These are phyloP conservation scores for Dactylellina cionopaga DNA, from an alignment of 2,329 filamentous ascomycete genomes.

Conservation along the genomic window DNA sequence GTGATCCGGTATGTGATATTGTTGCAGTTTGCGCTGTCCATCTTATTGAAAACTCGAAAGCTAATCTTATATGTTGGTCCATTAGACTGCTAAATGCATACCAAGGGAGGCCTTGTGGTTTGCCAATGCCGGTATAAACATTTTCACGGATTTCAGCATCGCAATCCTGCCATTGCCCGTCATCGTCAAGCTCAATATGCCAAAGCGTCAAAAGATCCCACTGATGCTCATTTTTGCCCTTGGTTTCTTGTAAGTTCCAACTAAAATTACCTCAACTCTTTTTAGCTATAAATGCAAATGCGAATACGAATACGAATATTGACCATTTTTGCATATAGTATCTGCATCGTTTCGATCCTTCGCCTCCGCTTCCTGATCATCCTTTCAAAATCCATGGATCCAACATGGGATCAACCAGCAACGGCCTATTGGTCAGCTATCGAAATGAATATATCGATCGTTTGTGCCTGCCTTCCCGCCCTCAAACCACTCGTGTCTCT, in stretches of 20 bases:
- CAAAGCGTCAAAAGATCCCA: conserved; percentile 62
- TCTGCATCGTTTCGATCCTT: conserved; percentile 45
- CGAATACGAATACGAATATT: not conserved
- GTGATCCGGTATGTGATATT: conserved; percentile 48
- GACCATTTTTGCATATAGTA: not conserved
- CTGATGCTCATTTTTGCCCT: conserved; percentile 63
- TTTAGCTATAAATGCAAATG: not conserved
- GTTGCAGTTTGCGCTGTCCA: not conserved
- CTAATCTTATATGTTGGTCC: not conserved
- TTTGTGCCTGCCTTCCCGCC: conserved; percentile 60
- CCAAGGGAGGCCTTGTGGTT: conserved; percentile 57
- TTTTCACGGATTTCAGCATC: conserved; percentile 56
- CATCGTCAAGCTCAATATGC: conserved; percentile 63
- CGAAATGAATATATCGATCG: conserved; percentile 61
- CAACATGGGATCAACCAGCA: conserved; percentile 48
- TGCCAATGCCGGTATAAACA: conserved; percentile 56
- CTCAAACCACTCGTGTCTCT: conserved; percentile 57
- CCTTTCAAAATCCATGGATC: conserved; percentile 40
- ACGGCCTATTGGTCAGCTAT: conserved; percentile 61
- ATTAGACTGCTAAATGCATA: conserved; percentile 55
- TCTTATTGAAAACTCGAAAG: not conserved
- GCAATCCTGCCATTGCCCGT: conserved; percentile 62
- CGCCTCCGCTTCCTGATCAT: conserved; percentile 43
- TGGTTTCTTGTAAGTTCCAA: conserved; percentile 61
- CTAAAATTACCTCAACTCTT: not conserved